Percentiles rank a stretch among this genome's conserved stretches.
Evolutionary conservation across 495 filamentous ascomycete genomes (phyloP).

Genomic region (Gamarada debralockiae): DNA sequence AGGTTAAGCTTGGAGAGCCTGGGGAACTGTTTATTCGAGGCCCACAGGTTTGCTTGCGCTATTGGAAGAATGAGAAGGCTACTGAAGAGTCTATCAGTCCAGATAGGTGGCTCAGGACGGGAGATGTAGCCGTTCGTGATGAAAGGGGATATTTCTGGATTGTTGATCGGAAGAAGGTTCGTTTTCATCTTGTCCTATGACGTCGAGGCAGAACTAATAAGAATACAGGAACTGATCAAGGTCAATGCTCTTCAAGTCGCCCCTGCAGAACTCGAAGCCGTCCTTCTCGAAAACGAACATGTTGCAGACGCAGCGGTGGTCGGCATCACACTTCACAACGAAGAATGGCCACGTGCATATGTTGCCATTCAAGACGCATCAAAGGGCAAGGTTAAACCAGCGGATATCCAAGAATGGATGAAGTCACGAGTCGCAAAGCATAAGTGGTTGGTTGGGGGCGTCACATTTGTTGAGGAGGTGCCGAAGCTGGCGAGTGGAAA

Average conservation of each 20-base stretch:
- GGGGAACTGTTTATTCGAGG: constrained; percentile 67
- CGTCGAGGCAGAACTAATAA: neutral
- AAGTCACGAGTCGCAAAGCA: constrained; percentile 46
- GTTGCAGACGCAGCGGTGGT: constrained; percentile 76
- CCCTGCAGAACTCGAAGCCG: constrained; percentile 78
- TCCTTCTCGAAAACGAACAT: constrained; percentile 68
- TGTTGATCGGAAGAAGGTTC: constrained; percentile 75
- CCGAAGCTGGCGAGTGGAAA: constrained; percentile 85
- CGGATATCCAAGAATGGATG: constrained; percentile 63
- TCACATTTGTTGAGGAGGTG: constrained; percentile 73
- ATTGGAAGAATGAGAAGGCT: constrained; percentile 67
- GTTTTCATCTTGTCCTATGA: neutral
- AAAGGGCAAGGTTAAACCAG: constrained; percentile 47
- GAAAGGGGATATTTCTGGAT: constrained; percentile 45
- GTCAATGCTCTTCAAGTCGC: constrained; percentile 85
- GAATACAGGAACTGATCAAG: constrained; percentile 70
- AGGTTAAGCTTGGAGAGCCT: constrained; percentile 35
- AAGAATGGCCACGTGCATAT: constrained; percentile 23
- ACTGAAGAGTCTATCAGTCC: constrained; percentile 62
- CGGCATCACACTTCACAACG: constrained; percentile 44
- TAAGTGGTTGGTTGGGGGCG: constrained; percentile 77
- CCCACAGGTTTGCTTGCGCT: constrained; percentile 68
- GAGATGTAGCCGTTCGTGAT: constrained; percentile 87
- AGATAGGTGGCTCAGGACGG: constrained; percentile 91
- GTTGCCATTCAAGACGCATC: constrained; percentile 16